Evolutionary conservation across 306 rosid genomes (phyloP).

Genomic region (Castanospermum australe): DNA sequence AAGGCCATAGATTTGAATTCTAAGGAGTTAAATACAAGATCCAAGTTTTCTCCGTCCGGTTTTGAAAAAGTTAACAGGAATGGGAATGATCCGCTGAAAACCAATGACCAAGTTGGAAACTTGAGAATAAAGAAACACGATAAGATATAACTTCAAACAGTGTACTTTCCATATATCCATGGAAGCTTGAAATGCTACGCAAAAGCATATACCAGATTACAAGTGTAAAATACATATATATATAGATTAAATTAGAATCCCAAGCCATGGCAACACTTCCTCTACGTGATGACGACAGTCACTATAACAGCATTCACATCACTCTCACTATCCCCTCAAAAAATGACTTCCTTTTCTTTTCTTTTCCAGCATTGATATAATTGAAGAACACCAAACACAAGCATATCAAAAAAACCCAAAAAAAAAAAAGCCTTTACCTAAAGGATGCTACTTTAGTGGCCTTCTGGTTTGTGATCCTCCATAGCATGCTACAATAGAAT

Average conservation of each 20-base stretch:
- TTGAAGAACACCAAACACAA: conserved; percentile 31
- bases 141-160: not conserved
- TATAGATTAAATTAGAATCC: not conserved
- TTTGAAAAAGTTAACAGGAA: not conserved
- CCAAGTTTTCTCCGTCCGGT: not conserved
- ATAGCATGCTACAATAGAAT: conserved; percentile 32
- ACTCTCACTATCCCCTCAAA: conserved; percentile 1
- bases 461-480: conserved; percentile 35
- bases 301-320: not conserved
- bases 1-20: not conserved
- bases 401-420: not conserved
- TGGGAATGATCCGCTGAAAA: not conserved
- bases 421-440: conserved; percentile 35
- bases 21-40: no score
- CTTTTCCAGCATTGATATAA: not conserved
- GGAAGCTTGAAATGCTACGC: conserved; percentile 2
- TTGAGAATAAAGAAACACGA: conserved; percentile 24
- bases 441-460: conserved; percentile 34
- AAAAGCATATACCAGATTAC: conserved; percentile 13
- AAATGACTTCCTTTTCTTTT: not conserved
- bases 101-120: not conserved
- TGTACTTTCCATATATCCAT: conserved; percentile 20
- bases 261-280: not conserved
- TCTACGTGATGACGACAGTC: not conserved
- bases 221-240: not conserved